Evolutionary conservation across 257 asterid species (phyloP).

Genomic region (Petunia axillaris): DNA sequence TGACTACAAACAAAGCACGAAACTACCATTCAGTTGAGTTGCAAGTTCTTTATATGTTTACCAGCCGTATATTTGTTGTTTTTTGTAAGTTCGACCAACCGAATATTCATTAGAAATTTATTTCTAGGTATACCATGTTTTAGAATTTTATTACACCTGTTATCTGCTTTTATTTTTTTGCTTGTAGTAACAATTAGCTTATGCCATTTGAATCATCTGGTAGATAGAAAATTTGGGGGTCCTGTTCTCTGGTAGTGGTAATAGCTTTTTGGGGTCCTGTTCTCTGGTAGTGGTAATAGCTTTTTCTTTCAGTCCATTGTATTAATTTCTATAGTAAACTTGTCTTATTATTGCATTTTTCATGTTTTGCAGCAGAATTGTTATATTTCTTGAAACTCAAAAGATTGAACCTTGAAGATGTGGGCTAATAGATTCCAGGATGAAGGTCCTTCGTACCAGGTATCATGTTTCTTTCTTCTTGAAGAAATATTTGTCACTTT

Average conservation of each 20-base stretch:
- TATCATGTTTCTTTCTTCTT: neutral
- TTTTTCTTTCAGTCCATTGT: neutral
- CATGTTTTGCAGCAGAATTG: neutral
- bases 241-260: neutral
- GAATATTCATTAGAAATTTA: neutral
- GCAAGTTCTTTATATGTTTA: neutral
- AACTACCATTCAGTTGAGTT: neutral
- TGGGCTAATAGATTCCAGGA: slow-evolving; percentile 2
- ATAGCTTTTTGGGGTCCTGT: neutral
- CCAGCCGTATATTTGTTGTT: slow-evolving; percentile 2
- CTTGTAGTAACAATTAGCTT: neutral
- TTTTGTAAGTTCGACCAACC: neutral
- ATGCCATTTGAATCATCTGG: neutral
- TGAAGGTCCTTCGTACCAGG: slow-evolving; percentile 27
- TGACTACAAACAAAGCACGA: neutral
- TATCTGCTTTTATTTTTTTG: too few species aligned
- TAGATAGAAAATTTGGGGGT: too few species aligned
- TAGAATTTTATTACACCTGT: neutral
- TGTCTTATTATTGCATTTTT: neutral
- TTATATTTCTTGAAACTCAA: neutral
- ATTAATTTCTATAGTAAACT: neutral
- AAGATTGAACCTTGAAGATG: neutral
- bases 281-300: neutral
- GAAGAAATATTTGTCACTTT: too few species aligned
- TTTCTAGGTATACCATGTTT: neutral